phyloP scores from a whole-genome alignment of 116 monocot species.

The Dioscorea cayenensis region DNA sequence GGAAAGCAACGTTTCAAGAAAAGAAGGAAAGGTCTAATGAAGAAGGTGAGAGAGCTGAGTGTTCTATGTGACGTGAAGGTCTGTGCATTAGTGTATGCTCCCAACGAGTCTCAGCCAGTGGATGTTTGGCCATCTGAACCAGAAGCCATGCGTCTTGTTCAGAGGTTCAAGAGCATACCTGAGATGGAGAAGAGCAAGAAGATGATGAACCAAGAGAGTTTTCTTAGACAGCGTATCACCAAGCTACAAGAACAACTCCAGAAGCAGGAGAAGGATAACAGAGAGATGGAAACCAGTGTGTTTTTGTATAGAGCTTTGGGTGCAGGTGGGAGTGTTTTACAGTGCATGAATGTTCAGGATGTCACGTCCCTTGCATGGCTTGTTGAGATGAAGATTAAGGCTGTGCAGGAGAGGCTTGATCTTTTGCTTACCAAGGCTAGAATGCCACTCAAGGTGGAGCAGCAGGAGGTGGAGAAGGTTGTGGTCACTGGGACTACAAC shows the following conservation, averaged over 20 bases:
- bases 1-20: constrained; percentile 46
- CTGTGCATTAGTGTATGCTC: constrained; percentile 29
- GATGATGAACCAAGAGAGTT: constrained; percentile 15
- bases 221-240: constrained; percentile 11
- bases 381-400: constrained; percentile 9
- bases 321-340: not conserved
- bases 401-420: constrained; percentile 10
- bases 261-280: constrained; percentile 27
- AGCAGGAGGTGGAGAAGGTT: not conserved
- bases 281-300: constrained; percentile 12
- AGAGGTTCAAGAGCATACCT: not conserved
- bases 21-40: constrained; percentile 38
- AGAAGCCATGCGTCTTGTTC: not conserved
- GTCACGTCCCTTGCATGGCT: constrained; percentile 2
- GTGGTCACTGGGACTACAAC: not conserved
- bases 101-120: constrained; percentile 17
- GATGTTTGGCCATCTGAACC: constrained; percentile 35
- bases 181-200: constrained; percentile 8
- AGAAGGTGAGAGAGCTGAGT: constrained; percentile 48
- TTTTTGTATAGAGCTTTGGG: not conserved
- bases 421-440: too few relatives aligned
- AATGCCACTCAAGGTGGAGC: not conserved
- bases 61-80: constrained; percentile 29
- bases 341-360: constrained; percentile 2
- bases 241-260: constrained; percentile 30